Evolutionary conservation across 345 rosid species (phyloP).

Genomic region (Eutrema heterophyllum): DNA sequence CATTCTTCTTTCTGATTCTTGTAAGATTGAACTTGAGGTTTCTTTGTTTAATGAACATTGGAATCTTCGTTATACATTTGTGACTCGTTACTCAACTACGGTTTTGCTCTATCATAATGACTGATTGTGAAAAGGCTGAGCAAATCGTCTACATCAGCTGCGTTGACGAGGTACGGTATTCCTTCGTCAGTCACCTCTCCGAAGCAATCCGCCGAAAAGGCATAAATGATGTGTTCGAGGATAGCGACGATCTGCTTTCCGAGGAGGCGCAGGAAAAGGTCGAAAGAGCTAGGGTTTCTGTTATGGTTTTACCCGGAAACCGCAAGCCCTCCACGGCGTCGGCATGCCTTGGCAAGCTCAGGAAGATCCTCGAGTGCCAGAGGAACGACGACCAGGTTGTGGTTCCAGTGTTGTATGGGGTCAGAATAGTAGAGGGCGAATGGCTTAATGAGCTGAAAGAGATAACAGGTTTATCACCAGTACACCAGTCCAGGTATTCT

Average conservation of each 20-base stretch:
- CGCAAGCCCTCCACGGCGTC: background rate
- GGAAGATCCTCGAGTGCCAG: background rate
- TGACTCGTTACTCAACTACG: too few species aligned
- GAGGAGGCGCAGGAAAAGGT: background rate
- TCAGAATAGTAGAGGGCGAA: too few species aligned
- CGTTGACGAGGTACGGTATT: background rate
- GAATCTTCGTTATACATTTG: too few species aligned
- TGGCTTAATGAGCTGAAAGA: background rate
- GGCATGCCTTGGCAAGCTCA: background rate
- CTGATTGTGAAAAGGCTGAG: background rate
- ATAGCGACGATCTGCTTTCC: background rate
- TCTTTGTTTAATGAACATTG: too few species aligned
- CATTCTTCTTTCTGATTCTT: too few species aligned
- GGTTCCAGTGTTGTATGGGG: slow-evolving; percentile 3
- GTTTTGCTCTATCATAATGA: background rate
- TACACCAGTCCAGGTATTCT: slow-evolving; percentile 1
- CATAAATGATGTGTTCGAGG: background rate
- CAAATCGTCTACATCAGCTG: slow-evolving; percentile 4
- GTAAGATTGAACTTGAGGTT: too few species aligned
- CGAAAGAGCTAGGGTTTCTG: slow-evolving; percentile 3
- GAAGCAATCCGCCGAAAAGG: background rate
- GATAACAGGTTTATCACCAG: background rate
- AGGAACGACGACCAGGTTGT: background rate
- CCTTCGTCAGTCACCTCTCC: background rate
- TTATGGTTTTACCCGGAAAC: background rate